Percentiles rank a stretch among this genome's conserved stretches.
Conservation (phyloP, 164 flowering plant genomes). For the Hamamelis virginiana region DNA sequence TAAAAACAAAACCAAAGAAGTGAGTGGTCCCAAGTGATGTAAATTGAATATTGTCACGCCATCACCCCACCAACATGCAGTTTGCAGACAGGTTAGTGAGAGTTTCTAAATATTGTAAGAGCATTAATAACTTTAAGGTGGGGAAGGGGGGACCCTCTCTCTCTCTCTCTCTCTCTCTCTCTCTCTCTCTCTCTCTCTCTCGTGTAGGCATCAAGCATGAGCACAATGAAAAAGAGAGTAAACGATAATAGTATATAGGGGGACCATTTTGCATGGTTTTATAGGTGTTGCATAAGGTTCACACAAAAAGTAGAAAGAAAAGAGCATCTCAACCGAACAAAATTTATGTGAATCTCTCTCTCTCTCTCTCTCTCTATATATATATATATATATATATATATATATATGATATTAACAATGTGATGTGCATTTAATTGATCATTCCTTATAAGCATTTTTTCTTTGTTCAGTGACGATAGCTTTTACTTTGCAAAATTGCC, state of each 20-base stretch:
- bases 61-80: conserved; percentile 37
- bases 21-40: conserved; percentile 50
- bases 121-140: conserved; percentile 31
- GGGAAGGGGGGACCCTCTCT: conserved; percentile 26
- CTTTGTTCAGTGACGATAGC: conserved; percentile 14
- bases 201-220: conserved; percentile 12
- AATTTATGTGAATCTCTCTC: conserved; percentile 12
- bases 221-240: conserved; percentile 2
- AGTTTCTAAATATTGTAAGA: conserved; percentile 30
- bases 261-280: conserved; percentile 34
- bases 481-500: conserved; percentile 22
- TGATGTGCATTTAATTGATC: conserved; percentile 22
- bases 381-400: too few species aligned
- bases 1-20: conserved; percentile 9
- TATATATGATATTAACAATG: too few species aligned
- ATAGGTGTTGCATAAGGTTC: conserved; percentile 15
- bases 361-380: conserved; percentile 9
- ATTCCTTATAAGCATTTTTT: conserved; percentile 22
- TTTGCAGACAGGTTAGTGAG: conserved; percentile 33
- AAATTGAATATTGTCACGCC: conserved; percentile 72
- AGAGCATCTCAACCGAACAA: conserved; percentile 12
- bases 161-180: conserved; percentile 11
- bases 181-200: not conserved
- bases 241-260: conserved; percentile 6
- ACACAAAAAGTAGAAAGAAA: conserved; percentile 17